Conservation (phyloP, 2,329 filamentous ascomycete genomes). For the Phyllosticta capitalensis region DNA sequence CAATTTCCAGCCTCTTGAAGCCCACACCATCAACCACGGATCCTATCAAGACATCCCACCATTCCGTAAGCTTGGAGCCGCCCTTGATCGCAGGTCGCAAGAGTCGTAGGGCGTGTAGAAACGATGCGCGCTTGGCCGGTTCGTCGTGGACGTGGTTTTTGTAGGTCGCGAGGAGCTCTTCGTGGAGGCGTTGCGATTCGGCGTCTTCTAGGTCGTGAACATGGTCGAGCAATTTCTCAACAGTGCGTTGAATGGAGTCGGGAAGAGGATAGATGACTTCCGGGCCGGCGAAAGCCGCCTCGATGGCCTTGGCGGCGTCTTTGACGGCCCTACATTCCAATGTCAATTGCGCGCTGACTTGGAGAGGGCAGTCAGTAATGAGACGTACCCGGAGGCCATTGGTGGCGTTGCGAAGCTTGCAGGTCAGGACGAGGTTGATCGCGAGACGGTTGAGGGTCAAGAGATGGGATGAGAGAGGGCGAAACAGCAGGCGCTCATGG, state of each 20-base stretch:
- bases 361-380: neutral
- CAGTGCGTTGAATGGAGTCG: constrained; percentile 51
- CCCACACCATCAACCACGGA: constrained; percentile 49
- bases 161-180: constrained; percentile 61
- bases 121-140: constrained; percentile 52
- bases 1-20: constrained; percentile 53
- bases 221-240: constrained; percentile 59
- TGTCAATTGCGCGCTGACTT: constrained; percentile 4
- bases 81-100: constrained; percentile 56
- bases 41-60: constrained; percentile 58
- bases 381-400: constrained; percentile 8
- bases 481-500: neutral
- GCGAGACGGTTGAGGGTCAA: neutral
- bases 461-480: neutral
- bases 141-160: constrained; percentile 52
- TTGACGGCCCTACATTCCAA: constrained; percentile 33
- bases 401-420: neutral
- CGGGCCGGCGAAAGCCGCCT: constrained; percentile 32
- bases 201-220: constrained; percentile 59
- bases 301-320: constrained; percentile 39
- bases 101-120: constrained; percentile 56
- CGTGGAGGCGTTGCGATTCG: constrained; percentile 61
- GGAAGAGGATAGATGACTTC: constrained; percentile 49
- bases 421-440: neutral
- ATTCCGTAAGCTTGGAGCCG: constrained; percentile 54